Evolutionary conservation across 139 green algal species (phyloP).

Genomic region (Edaphochlamys debaryana): DNA sequence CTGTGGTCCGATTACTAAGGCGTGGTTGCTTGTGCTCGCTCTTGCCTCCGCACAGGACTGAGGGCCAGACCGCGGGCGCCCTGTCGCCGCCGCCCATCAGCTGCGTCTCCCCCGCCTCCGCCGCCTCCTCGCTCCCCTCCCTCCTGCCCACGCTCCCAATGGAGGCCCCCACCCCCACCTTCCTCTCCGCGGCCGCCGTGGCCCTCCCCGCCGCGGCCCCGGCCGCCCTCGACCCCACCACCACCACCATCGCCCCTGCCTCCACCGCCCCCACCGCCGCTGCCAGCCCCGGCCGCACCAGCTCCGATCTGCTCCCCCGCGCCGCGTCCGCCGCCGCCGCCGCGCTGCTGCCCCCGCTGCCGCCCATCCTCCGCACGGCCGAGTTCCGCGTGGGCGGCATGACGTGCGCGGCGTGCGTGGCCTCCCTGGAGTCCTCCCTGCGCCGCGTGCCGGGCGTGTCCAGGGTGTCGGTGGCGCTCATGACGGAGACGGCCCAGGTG

Average conservation of each 20-base stretch:
- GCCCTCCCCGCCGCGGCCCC: background rate
- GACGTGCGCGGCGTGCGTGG: slow-evolving; percentile 37
- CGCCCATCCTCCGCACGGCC: slow-evolving; percentile 25
- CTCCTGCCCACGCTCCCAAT: background rate
- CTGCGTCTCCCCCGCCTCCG: too few relatives aligned
- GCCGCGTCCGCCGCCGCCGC: background rate
- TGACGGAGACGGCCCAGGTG: slow-evolving; percentile 32
- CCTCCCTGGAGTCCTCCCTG: slow-evolving; percentile 15
- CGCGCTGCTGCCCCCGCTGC: background rate
- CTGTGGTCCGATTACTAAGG: too few relatives aligned
- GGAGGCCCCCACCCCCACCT: background rate
- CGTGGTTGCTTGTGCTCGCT: background rate
- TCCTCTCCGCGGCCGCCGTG: background rate
- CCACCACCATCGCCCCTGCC: too few relatives aligned
- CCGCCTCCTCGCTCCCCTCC: background rate
- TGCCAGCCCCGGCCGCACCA: background rate
- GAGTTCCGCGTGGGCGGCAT: slow-evolving; percentile 35
- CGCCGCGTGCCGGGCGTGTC: slow-evolving; percentile 16
- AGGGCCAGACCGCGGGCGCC: too few relatives aligned
- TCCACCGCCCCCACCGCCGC: background rate
- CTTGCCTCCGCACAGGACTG: too few relatives aligned
- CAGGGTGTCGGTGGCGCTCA: slow-evolving; percentile 14
- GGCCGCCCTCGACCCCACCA: background rate
- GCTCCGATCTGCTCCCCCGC: background rate
- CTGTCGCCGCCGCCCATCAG: too few relatives aligned